Evolutionary conservation across 257 asterid genomes (phyloP), one percentile per base, ranked within the genome.

Genomic region (Fraxinus excelsior): DNA sequence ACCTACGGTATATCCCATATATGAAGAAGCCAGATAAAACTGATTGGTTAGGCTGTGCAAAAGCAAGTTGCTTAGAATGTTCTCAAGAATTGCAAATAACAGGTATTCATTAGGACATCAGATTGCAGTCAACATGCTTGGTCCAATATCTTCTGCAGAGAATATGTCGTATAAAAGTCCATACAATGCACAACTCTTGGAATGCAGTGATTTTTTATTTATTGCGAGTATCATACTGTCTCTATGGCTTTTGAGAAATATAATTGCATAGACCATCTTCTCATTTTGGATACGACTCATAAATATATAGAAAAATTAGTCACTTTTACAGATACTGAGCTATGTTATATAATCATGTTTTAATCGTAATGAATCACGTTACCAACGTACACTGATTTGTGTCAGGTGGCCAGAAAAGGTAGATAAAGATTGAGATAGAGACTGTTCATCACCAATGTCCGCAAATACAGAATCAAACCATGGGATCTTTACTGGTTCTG

Each of bases 361-460:
- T 16, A 80, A 37, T 75, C 64, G 58, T 64, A 65, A 70, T 72
- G 51, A 16, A 80, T 69, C 38, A 37, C 64, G 69, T 70, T 69
- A 77, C 67, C 80, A 82, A 84, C 99, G 86, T 90, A 96, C 99
- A 76, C 94, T 89, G 72, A 96, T 96, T 90, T 90, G 99, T 84
- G 91, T 96, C 85, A 96, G 88, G 87, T 96, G 99, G 81, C 98
- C 98, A 49, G 99, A 91, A 85, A 96, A 96, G 82, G 99, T 96
- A 77, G 99, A 96, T 82, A 96, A 80, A 72, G 99, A 96, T 77
- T 96, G 99, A 75, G 97, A 88, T 77, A 96, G 85, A 78, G 98
- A 96, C 76, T 96, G 99, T 72, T 96, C 99, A 76, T 96, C 99
- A 66, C 99, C 99, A 76, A 96, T 96, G 85, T 96, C 99, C 76